These are phyloP conservation scores for Zopfia rhizophila DNA, from an alignment of 2,329 filamentous ascomycete species.

Conservation along the genomic window DNA sequence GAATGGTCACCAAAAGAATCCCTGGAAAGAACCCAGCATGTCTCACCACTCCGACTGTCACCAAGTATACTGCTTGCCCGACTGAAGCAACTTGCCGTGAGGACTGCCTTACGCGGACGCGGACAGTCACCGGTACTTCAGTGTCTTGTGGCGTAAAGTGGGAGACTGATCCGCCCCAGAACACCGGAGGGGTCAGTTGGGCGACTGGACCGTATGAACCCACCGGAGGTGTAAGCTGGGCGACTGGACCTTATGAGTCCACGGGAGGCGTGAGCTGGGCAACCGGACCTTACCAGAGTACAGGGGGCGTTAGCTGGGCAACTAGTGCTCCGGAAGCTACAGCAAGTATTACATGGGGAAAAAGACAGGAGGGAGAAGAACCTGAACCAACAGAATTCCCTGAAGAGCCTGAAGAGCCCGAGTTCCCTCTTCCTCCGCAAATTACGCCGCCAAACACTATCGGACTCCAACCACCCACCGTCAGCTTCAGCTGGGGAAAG, in stretches of 20 bases:
- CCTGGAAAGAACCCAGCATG: constrained; percentile 14
- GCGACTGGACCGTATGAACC: too few relatives aligned
- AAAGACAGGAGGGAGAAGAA: neutral
- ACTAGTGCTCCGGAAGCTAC: too few relatives aligned
- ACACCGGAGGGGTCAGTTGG: constrained; percentile 6
- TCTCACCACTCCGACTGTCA: constrained; percentile 10
- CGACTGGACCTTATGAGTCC: too few relatives aligned
- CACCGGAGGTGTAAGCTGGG: too few relatives aligned
- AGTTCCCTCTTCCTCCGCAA: neutral
- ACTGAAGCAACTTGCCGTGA: constrained; percentile 11
- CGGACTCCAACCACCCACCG: constrained; percentile 3
- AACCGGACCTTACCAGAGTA: constrained; percentile 1
- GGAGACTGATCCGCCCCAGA: constrained; percentile 4
- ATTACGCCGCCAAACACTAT: constrained; percentile 10
- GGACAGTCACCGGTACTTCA: constrained; percentile 5
- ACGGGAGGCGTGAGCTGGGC: constrained; percentile 7
- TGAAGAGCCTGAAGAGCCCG: constrained; percentile 10
- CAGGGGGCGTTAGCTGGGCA: constrained; percentile 5
- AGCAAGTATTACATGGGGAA: constrained; percentile 24
- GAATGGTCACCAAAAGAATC: constrained; percentile 3
- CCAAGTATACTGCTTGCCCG: constrained; percentile 10
- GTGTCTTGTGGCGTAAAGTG: constrained; percentile 5
- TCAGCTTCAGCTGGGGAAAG: constrained; percentile 18
- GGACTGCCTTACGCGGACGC: constrained; percentile 3
- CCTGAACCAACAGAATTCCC: constrained; percentile 10